Base-by-base conservation (phyloP, 2,329 filamentous ascomycete species). In the Fusarium odoratissimum region DNA sequence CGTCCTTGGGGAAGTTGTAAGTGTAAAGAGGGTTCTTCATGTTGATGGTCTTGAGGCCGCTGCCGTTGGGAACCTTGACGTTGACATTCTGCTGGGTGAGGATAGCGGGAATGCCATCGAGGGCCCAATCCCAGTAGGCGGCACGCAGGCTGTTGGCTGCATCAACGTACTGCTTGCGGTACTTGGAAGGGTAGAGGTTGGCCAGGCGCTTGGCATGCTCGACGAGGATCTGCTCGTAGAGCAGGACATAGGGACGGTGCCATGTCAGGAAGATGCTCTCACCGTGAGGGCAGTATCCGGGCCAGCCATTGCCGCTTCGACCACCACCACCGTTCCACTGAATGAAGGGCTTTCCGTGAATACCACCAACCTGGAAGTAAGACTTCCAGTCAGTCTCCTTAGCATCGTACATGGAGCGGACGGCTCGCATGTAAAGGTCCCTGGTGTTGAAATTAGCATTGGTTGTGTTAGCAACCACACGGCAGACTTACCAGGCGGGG, bases 151-250 rank as follows among this genome's bases (percentile, higher is more conserved):
- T 79, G 44, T 85, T 80, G 5, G 86, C 87, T 4, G 87, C 86
- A 6, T 80, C 73, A 28, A 77, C 71, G 71, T 89, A 89, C 28
- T 65, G 71, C 62, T 45, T 73, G 64, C 71, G 80, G 70, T 72
- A 81, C 67, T 37, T 75, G 65, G 61, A 72, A 19, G 80, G 82
- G 71, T 88, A 89, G 40, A 80, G 76, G 17, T 73, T 74, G 23
- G 88, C 87, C 25, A 89, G 84, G 7, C 75, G 76, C 72, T 83
- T 82, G 44, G 86, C 85, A 44, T 86, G 81, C 5, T 79, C 73
- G 31, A 86, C 85, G 9, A 91, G 80, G 19, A 82, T 76, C 86
- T 91, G 88, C 87, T 91, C 89, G 62, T 83, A 89, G 10, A 90
- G 81, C 12, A 84, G 80, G 45, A 89, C 75, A 65, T 87, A 90